Base-by-base conservation (phyloP, 2,329 filamentous ascomycete genomes). In the Cytospora paraplurivora region DNA sequence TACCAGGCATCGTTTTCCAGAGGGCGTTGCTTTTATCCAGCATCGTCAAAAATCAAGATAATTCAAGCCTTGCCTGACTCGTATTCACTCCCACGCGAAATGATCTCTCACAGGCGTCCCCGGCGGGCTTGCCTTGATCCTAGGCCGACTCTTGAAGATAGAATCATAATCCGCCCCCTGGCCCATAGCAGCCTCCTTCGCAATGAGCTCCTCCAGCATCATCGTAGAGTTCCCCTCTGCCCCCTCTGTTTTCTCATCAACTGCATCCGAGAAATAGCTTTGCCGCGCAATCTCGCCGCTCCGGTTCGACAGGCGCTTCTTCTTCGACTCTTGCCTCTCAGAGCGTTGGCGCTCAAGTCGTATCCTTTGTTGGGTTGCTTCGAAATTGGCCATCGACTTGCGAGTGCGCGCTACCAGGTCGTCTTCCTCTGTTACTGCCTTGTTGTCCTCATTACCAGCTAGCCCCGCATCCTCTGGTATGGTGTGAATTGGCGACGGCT, bases 91-190 rank as follows among this genome's bases (percentile, higher is more conserved):
- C 32, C n/a, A 60, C 11, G 67, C 69, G 67, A 69, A 70, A 35
- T 38, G 56, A 11, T 50, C 64, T 63, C 73, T 77, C 7, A 72
- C 76, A 2, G 83, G 83, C 62, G 79, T 84, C 10, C 79, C 77
- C 2, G 87, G 73, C 1, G 93, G 92, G 73, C 92, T 96, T 12
- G 85, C 85, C 67, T 88, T 88, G 68, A 97, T 86, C 74, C 88
- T 90, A 0, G 93, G 93, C 68, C 93, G 78, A 67, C 91, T 93
- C 76, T 88, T 91, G 74, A 97, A 97, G 1, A 97, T 88, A 33
- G 88, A 89, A 64, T 90, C 89, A 74, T 92, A 90, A 65, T 96
- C 92, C 54, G 53, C 62, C 1, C 54, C 49, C 1, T 37, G 27
- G 27, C 51, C 52, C 41, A 52, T 49, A 35, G 59, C 35, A 2